Base-by-base conservation (phyloP, 2,329 filamentous ascomycete genomes). In the Zymoseptoria brevis region DNA sequence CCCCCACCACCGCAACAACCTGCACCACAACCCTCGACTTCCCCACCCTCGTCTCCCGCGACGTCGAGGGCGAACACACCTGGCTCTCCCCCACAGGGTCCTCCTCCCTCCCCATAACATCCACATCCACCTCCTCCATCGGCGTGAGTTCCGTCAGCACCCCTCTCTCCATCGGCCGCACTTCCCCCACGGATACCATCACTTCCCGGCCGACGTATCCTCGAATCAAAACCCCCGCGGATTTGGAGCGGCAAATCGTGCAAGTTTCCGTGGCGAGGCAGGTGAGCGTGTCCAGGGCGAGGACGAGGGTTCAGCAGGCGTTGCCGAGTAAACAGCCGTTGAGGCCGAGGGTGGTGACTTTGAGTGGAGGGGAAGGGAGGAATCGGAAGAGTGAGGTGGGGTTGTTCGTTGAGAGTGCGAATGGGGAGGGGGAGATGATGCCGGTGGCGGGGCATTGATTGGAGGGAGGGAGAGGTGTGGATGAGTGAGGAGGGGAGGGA, bases 371-470 rank as follows among this genome's bases (percentile, higher is more conserved):
- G 9, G 9, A 8, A 5, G 35, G 35, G 35, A 66, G 63, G 58
- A 67, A 69, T 50, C 61, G 71, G 48, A 72, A 71, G 64, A 72
- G 70, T 55, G 69, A 67, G 29, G 61, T 69, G 24, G 69, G 68
- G 2, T 57, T 71, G 52, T 63, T 24, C 3, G 22, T 70, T 54
- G 69, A 69, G 50, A 45, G 26, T 29, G 26, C 26, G 26, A 8
- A 29, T 29, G 26, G 5, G 11, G 35, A 16, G 13, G 13, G 16
- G 13, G 35, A 45, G 35, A 4, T 3, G 22, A 24, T 24, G 22
- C 35, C 35, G 35, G 13, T 45, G 35, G 11, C 16, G 4, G 35
- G 35, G 16, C 35, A 45, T 7, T 45, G 35, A 45, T 4, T 24
- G 35, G 21, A 22, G 21, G 21, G 21, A 22, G 2, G 13, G 35